These are phyloP conservation scores for Ophiorrhiza pumila DNA, from an alignment of 257 asterid genomes.

Conservation along the genomic window DNA sequence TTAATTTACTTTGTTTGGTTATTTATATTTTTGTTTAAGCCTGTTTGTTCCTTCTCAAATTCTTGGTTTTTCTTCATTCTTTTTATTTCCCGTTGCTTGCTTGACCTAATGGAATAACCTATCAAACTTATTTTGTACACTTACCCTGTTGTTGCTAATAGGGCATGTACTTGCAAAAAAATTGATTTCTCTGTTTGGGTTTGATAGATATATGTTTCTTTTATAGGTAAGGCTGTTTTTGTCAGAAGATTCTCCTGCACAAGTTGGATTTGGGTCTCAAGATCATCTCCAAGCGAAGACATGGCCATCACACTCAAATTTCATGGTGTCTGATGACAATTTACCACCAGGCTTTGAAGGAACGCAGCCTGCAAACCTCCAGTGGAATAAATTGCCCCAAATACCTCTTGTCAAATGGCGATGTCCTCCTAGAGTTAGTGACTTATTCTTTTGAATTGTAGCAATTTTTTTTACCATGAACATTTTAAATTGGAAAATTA, in stretches of 20 bases:
- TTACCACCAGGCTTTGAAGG: conserved; percentile 93
- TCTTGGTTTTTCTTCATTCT: not conserved
- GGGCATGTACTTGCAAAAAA: not conserved
- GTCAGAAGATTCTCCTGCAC: conserved; percentile 82
- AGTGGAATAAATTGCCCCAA: conserved; percentile 54
- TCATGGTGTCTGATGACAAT: conserved; percentile 55
- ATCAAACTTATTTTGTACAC: not conserved
- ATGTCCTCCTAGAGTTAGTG: conserved; percentile 69
- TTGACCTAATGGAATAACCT: not conserved
- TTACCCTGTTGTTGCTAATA: not conserved
- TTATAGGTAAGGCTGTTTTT: conserved; percentile 72
- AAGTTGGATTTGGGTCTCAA: conserved; percentile 63
- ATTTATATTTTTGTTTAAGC: not conserved
- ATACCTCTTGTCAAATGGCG: conserved; percentile 70
- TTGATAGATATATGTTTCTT: conserved; percentile 3
- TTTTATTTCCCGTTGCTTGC: not conserved
- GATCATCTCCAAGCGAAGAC: conserved; percentile 86
- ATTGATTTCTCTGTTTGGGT: not conserved
- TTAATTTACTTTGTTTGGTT: not conserved
- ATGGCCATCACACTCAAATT: conserved; percentile 45
- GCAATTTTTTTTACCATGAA: conserved; percentile 5
- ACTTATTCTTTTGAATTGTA: not conserved
- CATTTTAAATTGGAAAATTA: not conserved
- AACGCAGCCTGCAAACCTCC: conserved; percentile 46
- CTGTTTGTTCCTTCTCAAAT: not conserved